These are phyloP conservation scores for Cucurbita ficifolia DNA, from an alignment of 306 rosid genomes.

Conservation along the genomic window DNA sequence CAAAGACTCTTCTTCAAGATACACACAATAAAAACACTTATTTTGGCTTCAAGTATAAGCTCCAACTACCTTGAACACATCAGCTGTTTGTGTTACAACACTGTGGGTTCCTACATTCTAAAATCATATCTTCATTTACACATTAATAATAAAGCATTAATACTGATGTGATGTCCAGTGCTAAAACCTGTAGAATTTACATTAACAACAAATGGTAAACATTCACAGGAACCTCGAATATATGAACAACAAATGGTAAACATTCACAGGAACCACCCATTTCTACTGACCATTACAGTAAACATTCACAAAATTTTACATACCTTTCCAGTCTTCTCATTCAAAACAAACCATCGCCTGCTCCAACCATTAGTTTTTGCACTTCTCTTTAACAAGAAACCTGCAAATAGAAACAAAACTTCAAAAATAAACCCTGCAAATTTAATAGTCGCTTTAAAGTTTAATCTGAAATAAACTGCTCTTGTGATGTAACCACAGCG, in stretches of 20 bases:
- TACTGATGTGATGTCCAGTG: background rate
- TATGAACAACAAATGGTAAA: background rate
- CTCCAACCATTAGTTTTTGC: constrained; percentile 89
- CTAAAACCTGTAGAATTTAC: background rate
- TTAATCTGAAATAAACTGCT: background rate
- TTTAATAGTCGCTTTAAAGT: background rate
- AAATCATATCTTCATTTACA: background rate
- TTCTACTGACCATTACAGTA: background rate
- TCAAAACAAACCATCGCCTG: constrained; percentile 93
- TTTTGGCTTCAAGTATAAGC: background rate
- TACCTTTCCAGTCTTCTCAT: constrained; percentile 95
- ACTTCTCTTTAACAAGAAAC: constrained; percentile 78
- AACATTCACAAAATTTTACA: constrained; percentile 9
- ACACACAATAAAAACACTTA: background rate
- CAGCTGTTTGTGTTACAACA: background rate
- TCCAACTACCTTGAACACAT: background rate
- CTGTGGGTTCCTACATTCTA: background rate
- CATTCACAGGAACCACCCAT: background rate
- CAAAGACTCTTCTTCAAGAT: background rate
- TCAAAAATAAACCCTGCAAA: background rate
- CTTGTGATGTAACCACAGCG: background rate
- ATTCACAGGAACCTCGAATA: background rate
- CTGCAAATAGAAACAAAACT: constrained; percentile 21
- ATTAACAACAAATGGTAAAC: background rate
- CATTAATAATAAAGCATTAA: background rate